Evolutionary conservation across 2,329 filamentous ascomycete genomes (phyloP), one percentile per base, ranked within the genome.

Genomic region (Curvularia sp.): DNA sequence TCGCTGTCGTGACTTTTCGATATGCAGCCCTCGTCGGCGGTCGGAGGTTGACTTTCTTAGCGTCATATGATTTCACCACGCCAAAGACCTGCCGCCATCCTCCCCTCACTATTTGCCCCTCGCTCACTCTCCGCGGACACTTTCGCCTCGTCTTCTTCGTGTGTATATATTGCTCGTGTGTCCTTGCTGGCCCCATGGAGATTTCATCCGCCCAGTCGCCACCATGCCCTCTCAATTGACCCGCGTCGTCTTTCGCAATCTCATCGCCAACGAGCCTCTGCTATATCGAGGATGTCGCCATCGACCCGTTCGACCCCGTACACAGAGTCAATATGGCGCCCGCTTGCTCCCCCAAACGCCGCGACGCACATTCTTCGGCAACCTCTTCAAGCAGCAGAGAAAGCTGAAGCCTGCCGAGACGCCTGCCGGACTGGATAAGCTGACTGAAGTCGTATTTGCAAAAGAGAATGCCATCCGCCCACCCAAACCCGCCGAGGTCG

Each of bases 391-490:
- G 67, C 79, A 86, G 9, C 83, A 86, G 18, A 82, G 86, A 53
- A 74, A 74, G 57, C 77, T 87, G 42, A 88, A 87, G 73, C 81
- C 86, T 21, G 81, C 87, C 49, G 83, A 87, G 67, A 80, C 88
- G 59, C 90, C 87, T 69, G 89, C 86, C 0, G 93, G 92, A 52
- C 85, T 93, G 69, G 86, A 87, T 63, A 84, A 84, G 15, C 86
- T 97, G 79, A 84, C 90, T 68, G 84, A 90, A 57, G 84, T 92
- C 74, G 81, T 85, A 51, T 85, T 86, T 65, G 84, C 86, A 59
- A 79, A 88, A 65, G 82, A 84, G 50, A 84, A 90, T 55, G 83
- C 85, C 50, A 81, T 87, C 34, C 85, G 92, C 32, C 84, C 86
- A 9, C 92, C 91, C 15, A 76, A 85, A 0, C 79, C 82, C 3